phyloP scores from a whole-genome alignment of 352 stramenopile species.

The Thalassiosira pacifica region DNA sequence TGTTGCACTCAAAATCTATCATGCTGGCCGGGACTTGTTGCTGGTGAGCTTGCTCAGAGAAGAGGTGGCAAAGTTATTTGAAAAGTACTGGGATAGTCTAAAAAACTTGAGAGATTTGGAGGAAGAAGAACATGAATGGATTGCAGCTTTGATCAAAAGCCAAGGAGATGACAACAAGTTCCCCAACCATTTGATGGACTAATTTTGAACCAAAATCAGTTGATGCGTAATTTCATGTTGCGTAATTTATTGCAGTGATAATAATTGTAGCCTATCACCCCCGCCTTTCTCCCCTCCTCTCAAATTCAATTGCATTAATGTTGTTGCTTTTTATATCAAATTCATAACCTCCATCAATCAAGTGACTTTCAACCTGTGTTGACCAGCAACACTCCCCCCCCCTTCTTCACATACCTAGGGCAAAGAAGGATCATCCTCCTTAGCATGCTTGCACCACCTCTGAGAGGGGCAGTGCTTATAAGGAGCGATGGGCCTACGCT shows the following conservation, averaged over 20 bases:
- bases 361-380: too few relatives aligned
- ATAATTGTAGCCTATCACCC: background rate
- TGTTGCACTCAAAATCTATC: background rate
- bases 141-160: background rate
- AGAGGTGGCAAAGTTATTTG: conserved; percentile 11
- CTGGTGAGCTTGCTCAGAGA: background rate
- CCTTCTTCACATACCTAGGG: conserved; percentile 4
- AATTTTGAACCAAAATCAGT: conserved; percentile 10
- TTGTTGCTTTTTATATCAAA: too few relatives aligned
- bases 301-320: too few relatives aligned
- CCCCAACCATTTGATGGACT: background rate
- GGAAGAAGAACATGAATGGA: background rate
- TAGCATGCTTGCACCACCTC: conserved; percentile 83
- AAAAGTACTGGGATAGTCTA: background rate
- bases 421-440: conserved; percentile 82
- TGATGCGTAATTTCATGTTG: too few relatives aligned
- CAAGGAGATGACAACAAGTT: background rate
- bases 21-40: background rate
- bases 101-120: background rate
- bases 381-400: background rate
- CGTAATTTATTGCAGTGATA: too few relatives aligned
- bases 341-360: too few relatives aligned
- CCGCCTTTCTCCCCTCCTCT: too few relatives aligned
- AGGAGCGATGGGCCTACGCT: conserved; percentile 80
- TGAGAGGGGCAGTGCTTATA: conserved; percentile 82